Evolutionary conservation across 1,139 yeast species (phyloP), one percentile per base, ranked within the genome.

Genomic region (Kluyveromyces marxianus): DNA sequence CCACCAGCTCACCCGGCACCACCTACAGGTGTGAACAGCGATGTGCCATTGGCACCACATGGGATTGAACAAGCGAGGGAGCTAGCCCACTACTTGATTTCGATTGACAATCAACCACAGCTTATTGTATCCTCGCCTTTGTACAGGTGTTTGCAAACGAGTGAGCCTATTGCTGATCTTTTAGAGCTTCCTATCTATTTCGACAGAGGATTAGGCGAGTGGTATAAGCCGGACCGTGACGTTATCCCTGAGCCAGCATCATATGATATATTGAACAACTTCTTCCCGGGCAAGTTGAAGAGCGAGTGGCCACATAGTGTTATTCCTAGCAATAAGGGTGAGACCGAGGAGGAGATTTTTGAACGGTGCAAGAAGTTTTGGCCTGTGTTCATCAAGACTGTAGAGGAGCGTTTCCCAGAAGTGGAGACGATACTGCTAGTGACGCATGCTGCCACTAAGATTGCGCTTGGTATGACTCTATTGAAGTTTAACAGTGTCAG

Each of bases 111-210:
- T 26, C 72, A 70, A 45, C 86, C 90, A 1, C 79, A 81, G 50
- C 68, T 81, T 44, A 74, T 87, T 26, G 70, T 84, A 55, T 69
- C 83, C 1, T 87, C 96, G 2, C 97, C 97, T 0, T 90, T 88
- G 63, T 89, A 87, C 63, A 70, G 97, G 50, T 92, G 97, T 63
- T 71, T 90, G 14, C 90, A 92, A 62, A 89, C 97, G 0, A 76
- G 84, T 3, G 74, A 77, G 39, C 86, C 90, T 2, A 68, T 81
- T n/a, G 79, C 90, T 1, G 69, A 75, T 33, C 63, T 65, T 41
- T 66, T 83, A 27, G 77, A 71, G 8, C 59, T 81, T 33, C 77
- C 79, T n/a, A 74, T 86, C 10, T 72, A 69, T 35, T 64, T 83
- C 7, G 95, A 87, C 57, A 66, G 80, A 47, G 95, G 95, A 0